phyloP scores from a whole-genome alignment of 1,284 basidiomycete genomes.

The Taiwanofungus camphoratus region DNA sequence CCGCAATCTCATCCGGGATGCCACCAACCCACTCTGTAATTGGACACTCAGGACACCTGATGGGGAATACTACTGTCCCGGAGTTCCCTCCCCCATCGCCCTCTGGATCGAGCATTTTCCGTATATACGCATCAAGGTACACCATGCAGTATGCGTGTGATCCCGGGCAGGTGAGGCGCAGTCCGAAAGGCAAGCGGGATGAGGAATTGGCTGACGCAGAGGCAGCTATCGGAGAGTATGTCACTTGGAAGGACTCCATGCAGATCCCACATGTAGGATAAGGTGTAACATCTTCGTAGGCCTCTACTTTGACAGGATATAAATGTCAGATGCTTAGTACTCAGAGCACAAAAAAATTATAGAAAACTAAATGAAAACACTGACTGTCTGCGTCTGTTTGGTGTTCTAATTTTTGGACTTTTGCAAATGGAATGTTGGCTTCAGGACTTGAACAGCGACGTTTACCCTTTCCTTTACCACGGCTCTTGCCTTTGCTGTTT shows the following conservation, averaged over 20 bases:
- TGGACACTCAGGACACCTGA: conserved; percentile 35
- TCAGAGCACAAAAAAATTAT: no score
- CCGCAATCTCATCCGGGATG: conserved; percentile 32
- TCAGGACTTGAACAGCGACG: background rate
- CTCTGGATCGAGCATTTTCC: conserved; percentile 32
- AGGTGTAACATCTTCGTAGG: background rate
- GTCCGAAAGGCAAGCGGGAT: conserved; percentile 30
- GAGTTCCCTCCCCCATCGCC: conserved; percentile 26
- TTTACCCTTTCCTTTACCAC: conserved; percentile 14
- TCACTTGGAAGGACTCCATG: conserved; percentile 32
- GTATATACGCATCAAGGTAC: conserved; percentile 32
- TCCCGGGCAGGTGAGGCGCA: conserved; percentile 32
- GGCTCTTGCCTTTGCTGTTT: conserved; percentile 31
- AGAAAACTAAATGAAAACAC: background rate
- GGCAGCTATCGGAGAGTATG: conserved; percentile 31
- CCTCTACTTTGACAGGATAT: background rate
- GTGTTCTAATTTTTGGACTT: background rate
- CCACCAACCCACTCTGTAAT: conserved; percentile 29
- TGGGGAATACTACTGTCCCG: conserved; percentile 32
- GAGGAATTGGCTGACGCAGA: conserved; percentile 32
- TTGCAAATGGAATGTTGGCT: background rate
- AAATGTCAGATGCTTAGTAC: no score
- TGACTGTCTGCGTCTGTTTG: background rate
- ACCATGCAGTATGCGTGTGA: conserved; percentile 33
- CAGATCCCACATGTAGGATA: conserved; percentile 33